Evolutionary conservation across 495 filamentous ascomycete genomes (phyloP), one percentile per base, ranked within the genome.

Genomic region (Aspergillus homomorphus): DNA sequence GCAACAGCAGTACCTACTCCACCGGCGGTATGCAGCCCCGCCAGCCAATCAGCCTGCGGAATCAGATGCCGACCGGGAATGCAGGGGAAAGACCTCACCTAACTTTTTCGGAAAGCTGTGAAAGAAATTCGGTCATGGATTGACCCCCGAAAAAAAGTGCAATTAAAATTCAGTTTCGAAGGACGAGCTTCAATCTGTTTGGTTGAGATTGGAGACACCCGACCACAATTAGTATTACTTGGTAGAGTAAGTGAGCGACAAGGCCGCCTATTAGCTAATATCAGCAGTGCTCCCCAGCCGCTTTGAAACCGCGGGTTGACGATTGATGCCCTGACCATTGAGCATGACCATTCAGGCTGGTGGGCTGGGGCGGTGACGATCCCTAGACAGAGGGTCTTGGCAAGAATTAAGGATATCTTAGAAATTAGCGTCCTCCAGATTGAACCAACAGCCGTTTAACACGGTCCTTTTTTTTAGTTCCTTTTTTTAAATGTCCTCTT

Each of bases 401-500:
- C 56, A 53, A 59, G 24, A 57, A 54, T 62, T 63, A 64, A 58
- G 61, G 58, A 59, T 62, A 53, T 54, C 53, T 62, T 53, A 58
- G 46, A 45, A 26, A 18, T 12, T 22, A 22, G 49, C 52, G 58
- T 59, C 60, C 57, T 51, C 45, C 21, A 15, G 43, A 38, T 44
- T 57, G 54, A n/a, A 61, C 65, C 65, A 67, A 67, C 60, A 26
- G 62, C 22, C 48, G 57, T 38, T 57, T 53, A 59, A 62, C 65
- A 66, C 64, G 56, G 59, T 55, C 51, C 48, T n/a, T n/a, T n/a
- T n/a, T n/a, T n/a, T n/a, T n/a, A n/a, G n/a, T n/a, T n/a, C n/a
- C n/a, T n/a, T n/a, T n/a, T n/a, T n/a, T n/a, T n/a, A n/a, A n/a
- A n/a, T n/a, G n/a, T n/a, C n/a, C n/a, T n/a, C n/a, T n/a, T n/a